Base-by-base conservation (phyloP, 169 alveolate species). In the Eimeria falciformis region DNA sequence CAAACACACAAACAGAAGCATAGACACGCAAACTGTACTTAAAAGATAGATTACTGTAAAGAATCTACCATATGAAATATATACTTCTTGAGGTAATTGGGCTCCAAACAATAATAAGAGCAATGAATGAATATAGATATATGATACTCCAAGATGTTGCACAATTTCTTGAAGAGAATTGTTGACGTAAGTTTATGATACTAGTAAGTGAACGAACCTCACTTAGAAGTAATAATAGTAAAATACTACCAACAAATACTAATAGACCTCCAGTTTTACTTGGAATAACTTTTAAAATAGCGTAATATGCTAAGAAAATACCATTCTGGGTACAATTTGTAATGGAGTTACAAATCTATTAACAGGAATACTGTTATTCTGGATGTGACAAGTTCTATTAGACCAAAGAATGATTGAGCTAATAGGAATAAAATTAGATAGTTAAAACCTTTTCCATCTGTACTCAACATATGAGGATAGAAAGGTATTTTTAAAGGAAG, bases 381-480 rank as follows among this genome's bases (percentile, higher is more conserved):
- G 95, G 94, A 91, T 91, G 90, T 3, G 91, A 85, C 91, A 91
- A 65, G n/a, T 90, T 62, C 84, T 23, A 91, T 91, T 27, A 91
- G n/a, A 17, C 77, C 90, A 47, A 88, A 88, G 6, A 56, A 47
- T 40, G 92, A 58, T 90, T 91, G 94, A 23, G 47, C 37, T 56
- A 91, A 53, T 65, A 91, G 56, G 56, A 91, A n/a, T 45, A 91
- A 45, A n/a, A 90, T 17, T 68, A 90, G 21, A 29, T 50, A 66
- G 50, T 46, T 66, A 84, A 91, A 50, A 29, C 81, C 94, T 88
- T 91, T 88, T 23, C 66, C 65, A 91, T 91, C 94, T 27, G 79
- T 53, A 90, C 79, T 37, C 91, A 91, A 77, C 43, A 91, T 69
- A 58, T 55, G 66, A 69, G 95, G 94, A 33, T 55, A 91, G 27